Percentiles rank a stretch among this genome's conserved stretches.
Evolutionary conservation across 305 asterid genomes (phyloP).

Genomic region (Ajuga reptans): DNA sequence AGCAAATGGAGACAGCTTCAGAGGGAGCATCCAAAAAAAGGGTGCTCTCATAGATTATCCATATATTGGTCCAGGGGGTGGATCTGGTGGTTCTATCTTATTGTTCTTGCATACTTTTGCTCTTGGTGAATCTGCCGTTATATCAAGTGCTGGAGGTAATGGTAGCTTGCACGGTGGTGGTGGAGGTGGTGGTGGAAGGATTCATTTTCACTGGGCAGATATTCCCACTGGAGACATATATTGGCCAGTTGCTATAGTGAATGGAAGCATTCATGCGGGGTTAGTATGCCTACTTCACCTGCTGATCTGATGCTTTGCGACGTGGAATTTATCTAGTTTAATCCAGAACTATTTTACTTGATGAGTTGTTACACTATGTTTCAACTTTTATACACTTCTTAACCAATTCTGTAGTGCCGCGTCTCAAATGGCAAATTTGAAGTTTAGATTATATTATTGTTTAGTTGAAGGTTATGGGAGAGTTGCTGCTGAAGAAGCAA

Average conservation of each 20-base stretch:
- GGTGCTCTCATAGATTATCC: slow-evolving; percentile 17
- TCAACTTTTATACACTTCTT: not conserved
- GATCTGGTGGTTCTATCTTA: slow-evolving; percentile 78
- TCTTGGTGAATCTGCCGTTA: slow-evolving; percentile 45
- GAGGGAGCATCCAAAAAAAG: slow-evolving; percentile 24
- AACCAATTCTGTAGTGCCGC: not conserved
- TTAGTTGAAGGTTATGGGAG: not conserved
- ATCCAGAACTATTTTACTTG: not conserved
- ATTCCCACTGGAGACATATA: slow-evolving; percentile 71
- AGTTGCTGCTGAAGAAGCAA: not conserved
- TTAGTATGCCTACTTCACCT: slow-evolving; percentile 23
- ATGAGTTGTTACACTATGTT: not conserved
- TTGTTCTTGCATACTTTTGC: slow-evolving; percentile 45
- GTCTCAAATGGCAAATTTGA: not conserved
- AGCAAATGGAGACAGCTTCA: slow-evolving; percentile 55
- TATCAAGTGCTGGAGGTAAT: slow-evolving; percentile 65
- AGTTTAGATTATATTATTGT: not conserved
- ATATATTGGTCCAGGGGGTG: slow-evolving; percentile 62
- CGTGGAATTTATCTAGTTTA: not conserved
- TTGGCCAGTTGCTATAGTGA: slow-evolving; percentile 57
- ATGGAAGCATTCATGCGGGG: slow-evolving; percentile 64
- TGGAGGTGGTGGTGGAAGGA: slow-evolving; percentile 93
- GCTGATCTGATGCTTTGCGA: not conserved
- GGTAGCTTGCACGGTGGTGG: slow-evolving; percentile 56
- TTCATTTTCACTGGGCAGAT: slow-evolving; percentile 79